A percentile compares a stretch with the other conserved stretches of the same genome.
Evolutionary conservation across 441 rosid genomes (phyloP).

Genomic region (Gossypium davidsonii): DNA sequence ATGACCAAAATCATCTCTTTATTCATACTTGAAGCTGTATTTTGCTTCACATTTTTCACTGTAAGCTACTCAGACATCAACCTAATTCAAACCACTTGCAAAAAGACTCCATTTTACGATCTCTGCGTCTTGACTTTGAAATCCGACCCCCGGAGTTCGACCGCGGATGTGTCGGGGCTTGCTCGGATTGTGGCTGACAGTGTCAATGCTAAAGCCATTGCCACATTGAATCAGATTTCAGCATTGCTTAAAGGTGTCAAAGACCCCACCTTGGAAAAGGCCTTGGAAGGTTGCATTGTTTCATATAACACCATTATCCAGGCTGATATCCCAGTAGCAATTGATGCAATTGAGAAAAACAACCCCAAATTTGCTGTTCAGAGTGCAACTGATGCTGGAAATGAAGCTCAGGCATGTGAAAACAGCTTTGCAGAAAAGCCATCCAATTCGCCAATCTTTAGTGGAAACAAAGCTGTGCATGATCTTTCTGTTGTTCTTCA

Average conservation of each 20-base stretch:
- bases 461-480: conserved; percentile 13
- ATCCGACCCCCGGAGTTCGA: conserved; percentile 21
- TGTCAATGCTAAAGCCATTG: neutral
- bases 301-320: conserved; percentile 16
- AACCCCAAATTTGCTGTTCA: conserved; percentile 18
- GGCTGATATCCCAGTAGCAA: conserved; percentile 17
- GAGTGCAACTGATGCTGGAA: conserved; percentile 16
- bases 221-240: neutral
- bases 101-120: conserved; percentile 15
- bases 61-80: neutral
- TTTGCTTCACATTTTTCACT: neutral
- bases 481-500: conserved; percentile 8
- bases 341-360: conserved; percentile 10
- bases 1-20: neutral
- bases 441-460: neutral
- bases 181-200: conserved; percentile 17
- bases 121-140: conserved; percentile 21
- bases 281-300: conserved; percentile 16
- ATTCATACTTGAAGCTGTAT: neutral
- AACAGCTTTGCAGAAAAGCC: neutral
- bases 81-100: conserved; percentile 20
- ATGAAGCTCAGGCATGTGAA: conserved; percentile 16
- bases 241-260: neutral
- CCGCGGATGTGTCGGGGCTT: conserved; percentile 8
- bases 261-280: neutral